Conservation (phyloP, 2,329 filamentous ascomycete genomes). For the Cladosporium phlei region DNA sequence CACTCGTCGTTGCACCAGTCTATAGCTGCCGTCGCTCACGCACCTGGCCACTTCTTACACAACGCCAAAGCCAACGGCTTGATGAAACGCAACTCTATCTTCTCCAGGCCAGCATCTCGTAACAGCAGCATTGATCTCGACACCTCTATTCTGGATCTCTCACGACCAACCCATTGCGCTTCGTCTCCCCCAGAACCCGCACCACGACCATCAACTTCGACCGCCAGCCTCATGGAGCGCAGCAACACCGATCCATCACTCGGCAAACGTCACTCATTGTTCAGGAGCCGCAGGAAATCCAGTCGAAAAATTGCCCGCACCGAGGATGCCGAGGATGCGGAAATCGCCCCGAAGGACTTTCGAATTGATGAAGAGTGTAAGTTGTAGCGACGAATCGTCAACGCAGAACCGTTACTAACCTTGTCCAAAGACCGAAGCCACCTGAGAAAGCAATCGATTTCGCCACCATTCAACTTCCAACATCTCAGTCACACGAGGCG, state of each 20-base stretch:
- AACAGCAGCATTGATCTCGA: conserved; percentile 6
- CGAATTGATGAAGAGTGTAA: conserved; percentile 7
- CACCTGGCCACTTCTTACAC: conserved; percentile 9
- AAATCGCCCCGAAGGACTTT: not conserved
- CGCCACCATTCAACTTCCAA: conserved; percentile 60
- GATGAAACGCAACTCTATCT: conserved; percentile 13
- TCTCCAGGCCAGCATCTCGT: conserved; percentile 7
- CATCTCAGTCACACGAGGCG: conserved; percentile 58
- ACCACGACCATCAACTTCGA: conserved; percentile 3
- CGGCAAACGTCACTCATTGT: conserved; percentile 10
- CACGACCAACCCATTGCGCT: not conserved
- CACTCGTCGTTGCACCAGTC: conserved; percentile 13
- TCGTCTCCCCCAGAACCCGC: not conserved
- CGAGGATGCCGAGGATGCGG: not conserved
- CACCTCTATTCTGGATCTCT: conserved; percentile 1
- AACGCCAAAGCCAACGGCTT: conserved; percentile 13
- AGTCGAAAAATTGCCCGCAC: conserved; percentile 1
- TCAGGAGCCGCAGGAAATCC: conserved; percentile 7
- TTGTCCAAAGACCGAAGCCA: conserved; percentile 25
- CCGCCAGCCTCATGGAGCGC: conserved; percentile 3
- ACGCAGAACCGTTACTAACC: not conserved
- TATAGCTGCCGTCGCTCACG: conserved; percentile 12
- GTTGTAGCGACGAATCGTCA: not conserved
- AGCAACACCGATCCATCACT: conserved; percentile 3
- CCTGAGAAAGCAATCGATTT: conserved; percentile 48